Conservation (phyloP, 129 eudicot genomes). For the Deinandra increscens region DNA sequence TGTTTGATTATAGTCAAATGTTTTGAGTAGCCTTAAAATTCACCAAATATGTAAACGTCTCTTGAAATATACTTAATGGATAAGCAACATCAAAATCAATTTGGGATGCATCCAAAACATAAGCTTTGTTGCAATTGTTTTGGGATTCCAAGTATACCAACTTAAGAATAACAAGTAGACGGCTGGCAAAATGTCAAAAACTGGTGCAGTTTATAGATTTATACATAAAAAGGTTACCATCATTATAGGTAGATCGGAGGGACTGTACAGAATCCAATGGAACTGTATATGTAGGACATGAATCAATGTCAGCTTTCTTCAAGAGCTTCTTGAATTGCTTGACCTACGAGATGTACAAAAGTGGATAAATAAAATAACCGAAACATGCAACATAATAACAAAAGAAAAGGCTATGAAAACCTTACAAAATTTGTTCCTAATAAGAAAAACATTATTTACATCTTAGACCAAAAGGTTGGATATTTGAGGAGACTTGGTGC, state of each 20-base stretch:
- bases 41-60: background rate
- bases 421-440: background rate
- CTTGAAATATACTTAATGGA: background rate
- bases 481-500: background rate
- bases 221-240: constrained; percentile 40
- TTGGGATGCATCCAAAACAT: background rate
- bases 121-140: background rate
- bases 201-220: background rate
- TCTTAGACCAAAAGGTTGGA: background rate
- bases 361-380: background rate
- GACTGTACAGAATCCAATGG: constrained; percentile 60
- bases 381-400: background rate
- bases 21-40: too few species aligned
- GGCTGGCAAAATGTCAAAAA: background rate
- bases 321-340: constrained; percentile 60
- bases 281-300: constrained; percentile 47
- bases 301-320: constrained; percentile 66
- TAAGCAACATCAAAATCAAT: background rate
- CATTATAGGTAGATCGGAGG: constrained; percentile 45
- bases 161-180: background rate
- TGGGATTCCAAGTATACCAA: constrained; percentile 6
- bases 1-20: too few species aligned
- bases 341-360: constrained; percentile 44
- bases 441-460: background rate
- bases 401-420: background rate